These are phyloP conservation scores for Wickerhamiella slavikovae DNA, from an alignment of 805 yeast species.

Conservation along the genomic window DNA sequence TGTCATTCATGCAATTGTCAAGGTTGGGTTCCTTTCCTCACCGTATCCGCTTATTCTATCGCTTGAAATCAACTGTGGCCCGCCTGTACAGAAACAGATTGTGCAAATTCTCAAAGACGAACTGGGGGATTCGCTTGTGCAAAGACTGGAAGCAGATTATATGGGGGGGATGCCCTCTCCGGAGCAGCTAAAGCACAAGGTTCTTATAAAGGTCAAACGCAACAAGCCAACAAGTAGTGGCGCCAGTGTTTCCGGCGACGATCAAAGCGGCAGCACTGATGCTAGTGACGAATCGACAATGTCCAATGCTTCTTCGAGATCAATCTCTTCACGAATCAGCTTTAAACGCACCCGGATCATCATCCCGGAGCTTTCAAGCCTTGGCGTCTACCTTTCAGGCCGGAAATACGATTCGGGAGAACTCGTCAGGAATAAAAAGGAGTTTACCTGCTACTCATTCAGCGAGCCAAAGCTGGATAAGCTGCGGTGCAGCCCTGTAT, in stretches of 20 bases:
- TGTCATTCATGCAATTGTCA: conserved; percentile 53
- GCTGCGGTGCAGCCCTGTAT: conserved; percentile 19
- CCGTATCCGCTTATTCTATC: conserved; percentile 76
- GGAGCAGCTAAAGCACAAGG: conserved; percentile 39
- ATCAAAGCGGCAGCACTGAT: neutral
- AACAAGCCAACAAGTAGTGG: no score
- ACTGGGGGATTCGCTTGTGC: conserved; percentile 38
- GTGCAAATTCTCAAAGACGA: conserved; percentile 30
- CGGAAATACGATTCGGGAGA: conserved; percentile 63
- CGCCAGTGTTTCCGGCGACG: neutral
- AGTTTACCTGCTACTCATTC: conserved; percentile 70
- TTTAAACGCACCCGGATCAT: conserved; percentile 5
- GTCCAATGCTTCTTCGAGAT: neutral
- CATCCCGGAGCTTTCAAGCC: conserved; percentile 24
- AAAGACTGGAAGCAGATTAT: conserved; percentile 11
- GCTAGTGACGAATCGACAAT: neutral
- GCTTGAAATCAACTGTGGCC: conserved; percentile 62
- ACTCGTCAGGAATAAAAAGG: conserved; percentile 62
- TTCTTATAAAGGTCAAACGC: conserved; percentile 67
- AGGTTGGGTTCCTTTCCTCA: conserved; percentile 74
- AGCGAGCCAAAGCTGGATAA: conserved; percentile 51
- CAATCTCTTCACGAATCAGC: neutral
- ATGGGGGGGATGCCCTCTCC: conserved; percentile 85
- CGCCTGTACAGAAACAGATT: conserved; percentile 43
- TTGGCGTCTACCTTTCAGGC: conserved; percentile 62